Conservation (phyloP, 1,284 basidiomycete species). For the Ustilago curta region DNA sequence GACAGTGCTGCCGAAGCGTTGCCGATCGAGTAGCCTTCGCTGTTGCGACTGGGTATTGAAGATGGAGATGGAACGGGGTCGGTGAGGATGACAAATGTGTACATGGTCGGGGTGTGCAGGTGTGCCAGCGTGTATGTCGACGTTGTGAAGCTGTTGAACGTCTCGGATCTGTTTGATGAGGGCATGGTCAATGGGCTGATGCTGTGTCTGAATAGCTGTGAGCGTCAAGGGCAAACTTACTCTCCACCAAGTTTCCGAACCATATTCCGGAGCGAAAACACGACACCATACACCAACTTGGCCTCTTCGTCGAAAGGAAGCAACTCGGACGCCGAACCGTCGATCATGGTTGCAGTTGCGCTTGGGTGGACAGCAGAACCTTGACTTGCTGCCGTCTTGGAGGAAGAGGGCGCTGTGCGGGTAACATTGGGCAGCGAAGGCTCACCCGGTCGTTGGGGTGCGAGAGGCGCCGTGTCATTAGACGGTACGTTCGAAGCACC, state of each 20-base stretch:
- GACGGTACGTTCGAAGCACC: conserved; percentile 12
- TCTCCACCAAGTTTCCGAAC: conserved; percentile 80
- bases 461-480: conserved; percentile 13
- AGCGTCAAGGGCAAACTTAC: conserved; percentile 20
- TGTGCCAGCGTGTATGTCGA: conserved; percentile 93
- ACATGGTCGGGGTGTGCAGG: conserved; percentile 89
- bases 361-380: conserved; percentile 5
- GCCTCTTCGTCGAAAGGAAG: conserved; percentile 93
- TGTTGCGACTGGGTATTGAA: conserved; percentile 42
- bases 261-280: conserved; percentile 92
- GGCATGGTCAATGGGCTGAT: background rate
- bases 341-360: conserved; percentile 9
- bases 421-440: conserved; percentile 50
- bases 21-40: conserved; percentile 45
- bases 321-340: conserved; percentile 25
- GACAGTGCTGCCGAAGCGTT: conserved; percentile 27
- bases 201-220: no score
- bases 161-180: conserved; percentile 72
- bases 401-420: conserved; percentile 7
- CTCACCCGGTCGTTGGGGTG: conserved; percentile 30
- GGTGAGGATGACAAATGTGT: conserved; percentile 94
- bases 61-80: conserved; percentile 77
- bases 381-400: conserved; percentile 3
- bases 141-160: conserved; percentile 90
- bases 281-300: conserved; percentile 95